Conservation (phyloP, 768 basidiomycete genomes). For the Tulasnella sp. region DNA sequence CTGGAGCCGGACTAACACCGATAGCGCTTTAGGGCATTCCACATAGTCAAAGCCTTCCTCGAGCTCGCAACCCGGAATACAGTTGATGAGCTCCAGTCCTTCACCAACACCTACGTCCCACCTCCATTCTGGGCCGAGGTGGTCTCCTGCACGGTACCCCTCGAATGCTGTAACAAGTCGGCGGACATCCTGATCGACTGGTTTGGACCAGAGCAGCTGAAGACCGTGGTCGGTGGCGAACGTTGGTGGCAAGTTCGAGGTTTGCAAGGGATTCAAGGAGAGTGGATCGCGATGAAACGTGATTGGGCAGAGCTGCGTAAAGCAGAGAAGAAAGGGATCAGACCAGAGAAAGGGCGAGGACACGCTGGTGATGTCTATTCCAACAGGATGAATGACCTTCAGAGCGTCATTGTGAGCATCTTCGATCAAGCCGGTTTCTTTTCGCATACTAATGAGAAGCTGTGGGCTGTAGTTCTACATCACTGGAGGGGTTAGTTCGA, state of each 20-base stretch:
- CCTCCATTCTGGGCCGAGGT: slow-evolving; percentile 8
- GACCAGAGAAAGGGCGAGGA: background rate
- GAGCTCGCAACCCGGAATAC: slow-evolving; percentile 54
- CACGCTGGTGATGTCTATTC: slow-evolving; percentile 15
- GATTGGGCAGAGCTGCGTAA: slow-evolving; percentile 25
- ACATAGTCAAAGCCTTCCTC: slow-evolving; percentile 64
- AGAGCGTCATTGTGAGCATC: slow-evolving; percentile 17
- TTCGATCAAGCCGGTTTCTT: slow-evolving; percentile 27
- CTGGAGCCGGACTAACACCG: background rate
- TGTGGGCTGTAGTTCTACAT: slow-evolving; percentile 23
- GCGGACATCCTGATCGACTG: slow-evolving; percentile 8
- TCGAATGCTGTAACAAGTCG: slow-evolving; percentile 3
- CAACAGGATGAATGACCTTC: slow-evolving; percentile 14
- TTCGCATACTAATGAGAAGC: slow-evolving; percentile 23
- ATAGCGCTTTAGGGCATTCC: slow-evolving; percentile 41
- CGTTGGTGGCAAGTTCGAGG: slow-evolving; percentile 99
- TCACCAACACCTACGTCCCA: slow-evolving; percentile 23
- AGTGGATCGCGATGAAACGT: slow-evolving; percentile 34
- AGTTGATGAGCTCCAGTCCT: slow-evolving; percentile 59
- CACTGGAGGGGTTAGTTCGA: slow-evolving; percentile 30
- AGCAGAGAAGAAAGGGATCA: background rate
- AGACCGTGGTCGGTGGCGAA: slow-evolving; percentile 62
- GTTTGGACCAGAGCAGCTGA: slow-evolving; percentile 5
- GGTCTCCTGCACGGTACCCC: background rate
- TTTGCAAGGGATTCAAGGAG: slow-evolving; percentile 59